Evolutionary conservation across 1,284 basidiomycete species (phyloP), one percentile per base, ranked within the genome.

Genomic region (Hypsizygus ulmarius): DNA sequence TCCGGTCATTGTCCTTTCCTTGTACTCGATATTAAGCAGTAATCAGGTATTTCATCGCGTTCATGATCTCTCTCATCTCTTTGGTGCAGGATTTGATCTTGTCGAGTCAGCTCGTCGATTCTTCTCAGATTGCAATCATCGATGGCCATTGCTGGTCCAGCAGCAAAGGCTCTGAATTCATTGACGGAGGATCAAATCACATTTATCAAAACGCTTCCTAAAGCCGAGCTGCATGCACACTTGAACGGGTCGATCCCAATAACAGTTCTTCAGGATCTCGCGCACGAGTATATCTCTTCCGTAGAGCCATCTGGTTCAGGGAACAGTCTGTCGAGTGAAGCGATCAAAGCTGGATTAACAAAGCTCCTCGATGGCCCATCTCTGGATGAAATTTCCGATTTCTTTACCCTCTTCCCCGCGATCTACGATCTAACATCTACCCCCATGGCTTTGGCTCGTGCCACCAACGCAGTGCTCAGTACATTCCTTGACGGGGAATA

Each of bases 161-260:
- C 71, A 2, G 61, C 64, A 2, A 52, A 47, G 2, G 87, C 87
- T 1, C 64, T 88, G 5, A 59, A 58, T 0, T 75, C 79, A 2
- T 72, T 91, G 14, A 68, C 67, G 2, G 53, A 69, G 0, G 51
- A 65, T 2, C 82, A 89, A 53, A 48, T 83, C 29, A 27, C 61
- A 1, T 90, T 90, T 61, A 65, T 91, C 38, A 69, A 77, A 46
- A 53, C 54, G 2, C 71, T 90, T 0, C 84, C 84, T 12, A 91
- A 90, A 64, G 87, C 88, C 0, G 89, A 92, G 61, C 73, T 92
- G 0, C 89, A 92, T 53, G 88, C 89, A 0, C 89, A 91, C 61
- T 74, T 91, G 5, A 90, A 91, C 57, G 89, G 89, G 1, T 91
- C 79, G 6, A 90, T 92, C 21, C 89, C 89, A 0, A 67, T 90